These are phyloP conservation scores for Clausena lansium DNA, from an alignment of 345 rosid species.

Conservation along the genomic window DNA sequence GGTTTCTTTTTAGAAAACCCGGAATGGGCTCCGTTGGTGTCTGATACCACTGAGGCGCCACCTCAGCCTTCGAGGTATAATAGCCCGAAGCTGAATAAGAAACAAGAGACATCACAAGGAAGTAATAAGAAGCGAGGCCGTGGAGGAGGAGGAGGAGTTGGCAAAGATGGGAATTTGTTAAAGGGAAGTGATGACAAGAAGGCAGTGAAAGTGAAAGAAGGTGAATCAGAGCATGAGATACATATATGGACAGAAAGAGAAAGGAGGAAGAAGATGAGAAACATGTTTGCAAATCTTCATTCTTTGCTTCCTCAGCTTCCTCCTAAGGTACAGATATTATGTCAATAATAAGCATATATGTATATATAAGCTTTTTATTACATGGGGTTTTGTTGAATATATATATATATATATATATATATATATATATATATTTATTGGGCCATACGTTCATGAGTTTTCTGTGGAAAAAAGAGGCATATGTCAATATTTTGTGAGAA, in stretches of 20 bases:
- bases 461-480: not conserved
- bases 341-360: not conserved
- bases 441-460: not conserved
- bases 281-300: conserved; percentile 66
- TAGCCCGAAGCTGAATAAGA: not conserved
- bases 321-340: conserved; percentile 52
- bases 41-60: conserved; percentile 23
- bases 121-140: not conserved
- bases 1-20: conserved; percentile 32
- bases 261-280: conserved; percentile 79
- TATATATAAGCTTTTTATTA: not conserved
- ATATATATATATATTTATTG: too few species aligned
- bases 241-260: conserved; percentile 84
- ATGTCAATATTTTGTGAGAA: not conserved
- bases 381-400: not conserved
- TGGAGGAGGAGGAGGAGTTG: not conserved
- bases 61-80: not conserved
- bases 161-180: not conserved
- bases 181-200: conserved; percentile 12
- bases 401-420: too few species aligned
- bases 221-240: conserved; percentile 46
- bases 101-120: not conserved
- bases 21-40: conserved; percentile 37
- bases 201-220: conserved; percentile 19
- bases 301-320: conserved; percentile 79